phyloP scores from a whole-genome alignment of 768 basidiomycete species.

The Lactarius evosmus region DNA sequence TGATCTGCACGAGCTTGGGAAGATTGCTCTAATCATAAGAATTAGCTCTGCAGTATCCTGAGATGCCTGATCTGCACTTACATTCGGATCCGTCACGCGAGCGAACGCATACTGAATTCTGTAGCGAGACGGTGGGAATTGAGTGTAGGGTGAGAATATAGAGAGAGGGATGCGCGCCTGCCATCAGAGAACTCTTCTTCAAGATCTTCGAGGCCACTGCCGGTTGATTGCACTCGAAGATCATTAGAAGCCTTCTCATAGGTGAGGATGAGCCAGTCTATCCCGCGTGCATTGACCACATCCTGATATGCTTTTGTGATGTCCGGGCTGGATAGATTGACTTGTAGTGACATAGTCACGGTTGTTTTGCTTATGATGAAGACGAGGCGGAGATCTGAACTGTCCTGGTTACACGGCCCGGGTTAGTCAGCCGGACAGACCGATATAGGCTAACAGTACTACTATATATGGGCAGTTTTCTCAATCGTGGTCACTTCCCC shows the following conservation, averaged over 20 bases:
- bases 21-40: constrained; percentile 58
- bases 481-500: too few relatives aligned
- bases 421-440: too few relatives aligned
- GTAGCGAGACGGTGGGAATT: constrained; percentile 14
- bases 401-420: background rate
- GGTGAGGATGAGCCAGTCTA: constrained; percentile 78
- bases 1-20: constrained; percentile 90
- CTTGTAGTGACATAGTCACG: constrained; percentile 65
- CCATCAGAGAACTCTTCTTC: constrained; percentile 96
- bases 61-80: constrained; percentile 37
- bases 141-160: constrained; percentile 7
- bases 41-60: background rate
- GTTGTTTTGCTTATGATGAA: background rate
- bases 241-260: constrained; percentile 82
- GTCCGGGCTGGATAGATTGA: constrained; percentile 73
- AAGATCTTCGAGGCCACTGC: constrained; percentile 82
- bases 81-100: constrained; percentile 81
- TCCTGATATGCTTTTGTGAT: constrained; percentile 72
- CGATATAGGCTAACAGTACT: too few relatives aligned
- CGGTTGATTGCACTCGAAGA: constrained; percentile 81
- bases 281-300: constrained; percentile 60
- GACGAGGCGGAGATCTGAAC: background rate
- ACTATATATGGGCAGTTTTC: too few relatives aligned
- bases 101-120: constrained; percentile 95
- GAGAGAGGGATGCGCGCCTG: constrained; percentile 47